Evolutionary conservation across 225 moss, liverwort and hornwort genomes (phyloP), one percentile per base, ranked within the genome.

Genomic region (Asterella californica): DNA sequence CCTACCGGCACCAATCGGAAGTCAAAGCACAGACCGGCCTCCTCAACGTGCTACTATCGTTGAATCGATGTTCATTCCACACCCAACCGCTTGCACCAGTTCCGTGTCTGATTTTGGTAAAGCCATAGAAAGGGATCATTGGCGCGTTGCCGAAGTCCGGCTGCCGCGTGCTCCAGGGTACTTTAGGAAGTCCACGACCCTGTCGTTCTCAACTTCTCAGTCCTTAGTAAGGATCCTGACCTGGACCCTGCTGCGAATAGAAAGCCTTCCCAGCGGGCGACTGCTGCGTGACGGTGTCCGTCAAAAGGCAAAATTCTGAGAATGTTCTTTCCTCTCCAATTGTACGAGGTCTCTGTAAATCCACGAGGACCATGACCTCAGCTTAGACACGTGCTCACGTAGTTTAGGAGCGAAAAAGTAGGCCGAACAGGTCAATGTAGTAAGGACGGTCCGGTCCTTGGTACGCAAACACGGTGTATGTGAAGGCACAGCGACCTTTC

Each of bases 101-200:
- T 25, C 10, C 27, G 2, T 9, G 48, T 29, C 49, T 29, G 72
- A 49, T 72, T 72, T 47, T 27, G 49, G 47, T 36, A 36, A 70
- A 30, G 69, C 11, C 27, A 29, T 24, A 49, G 49, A 30, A 76
- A 59, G 33, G 4, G 6, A 10, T 22, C 34, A 34, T 34, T 21
- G 75, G 75, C 55, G 75, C 59, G 75, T 76, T 55, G 34, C 54
- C 9, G 14, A 55, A 60, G 75, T 15, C 54, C 19, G 75, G 75
- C 57, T 29, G 75, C 57, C 75, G 75, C 75, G 75, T 76, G 55
- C 21, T 48, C 48, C 45, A 24, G 49, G 14, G 42, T 3, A 48
- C 49, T 0, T 45, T 46, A 19, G 45, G 0, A 46, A 42, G 45
- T 21, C 33, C 34, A 12, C 14, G 67, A 32, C 34, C 34, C 10